A percentile compares a stretch with the other conserved stretches of the same genome.
phyloP scores from a whole-genome alignment of 768 basidiomycete genomes.

The Tricholoma sp. region DNA sequence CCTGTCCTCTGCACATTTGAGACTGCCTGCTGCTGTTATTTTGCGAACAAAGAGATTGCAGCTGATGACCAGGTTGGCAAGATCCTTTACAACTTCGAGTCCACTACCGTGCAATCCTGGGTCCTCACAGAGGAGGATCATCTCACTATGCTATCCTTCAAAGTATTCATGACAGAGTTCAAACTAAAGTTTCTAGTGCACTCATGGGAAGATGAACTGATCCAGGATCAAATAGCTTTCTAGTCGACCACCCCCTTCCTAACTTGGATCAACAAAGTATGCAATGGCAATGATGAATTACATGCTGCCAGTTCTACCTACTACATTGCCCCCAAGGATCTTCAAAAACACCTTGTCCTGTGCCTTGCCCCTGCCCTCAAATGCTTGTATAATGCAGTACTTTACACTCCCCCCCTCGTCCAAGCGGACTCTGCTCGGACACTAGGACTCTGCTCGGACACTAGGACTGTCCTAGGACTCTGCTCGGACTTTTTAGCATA shows the following conservation, averaged over 20 bases:
- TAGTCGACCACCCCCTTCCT: neutral
- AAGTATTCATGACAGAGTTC: neutral
- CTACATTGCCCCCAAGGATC: neutral
- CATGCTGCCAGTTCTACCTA: neutral
- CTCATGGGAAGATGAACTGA: neutral
- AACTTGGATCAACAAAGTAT: neutral
- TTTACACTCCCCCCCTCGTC: no score
- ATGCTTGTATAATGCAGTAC: neutral
- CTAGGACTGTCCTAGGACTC: no score
- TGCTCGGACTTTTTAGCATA: no score
- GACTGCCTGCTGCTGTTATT: neutral
- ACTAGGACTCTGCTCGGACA: no score
- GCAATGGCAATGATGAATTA: neutral
- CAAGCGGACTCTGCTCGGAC: no score
- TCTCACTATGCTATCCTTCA: neutral
- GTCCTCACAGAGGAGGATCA: neutral
- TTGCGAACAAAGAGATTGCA: neutral
- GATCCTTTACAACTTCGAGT: neutral
- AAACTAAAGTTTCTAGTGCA: neutral
- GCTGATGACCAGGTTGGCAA: neutral
- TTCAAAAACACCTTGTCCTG: neutral
- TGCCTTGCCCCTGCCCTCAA: neutral
- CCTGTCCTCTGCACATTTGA: neutral
- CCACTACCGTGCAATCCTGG: neutral
- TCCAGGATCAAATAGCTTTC: neutral